Evolutionary conservation across 1,284 basidiomycete species (phyloP), one percentile per base, ranked within the genome.

Genomic region (Ganoderma sp.): DNA sequence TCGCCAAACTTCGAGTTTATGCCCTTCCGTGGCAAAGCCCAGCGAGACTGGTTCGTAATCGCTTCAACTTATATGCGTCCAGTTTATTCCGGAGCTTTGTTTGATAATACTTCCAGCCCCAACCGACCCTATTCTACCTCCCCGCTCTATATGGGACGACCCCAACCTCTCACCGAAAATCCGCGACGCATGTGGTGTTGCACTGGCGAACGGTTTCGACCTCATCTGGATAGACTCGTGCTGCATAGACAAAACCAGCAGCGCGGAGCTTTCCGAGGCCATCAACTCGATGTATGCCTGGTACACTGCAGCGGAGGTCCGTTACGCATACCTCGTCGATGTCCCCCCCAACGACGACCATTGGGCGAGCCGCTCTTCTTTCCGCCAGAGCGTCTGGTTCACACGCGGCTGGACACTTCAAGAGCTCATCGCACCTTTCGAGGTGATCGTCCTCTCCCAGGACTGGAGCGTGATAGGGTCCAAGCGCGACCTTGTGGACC

Each of bases 141-240:
- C 10, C 2, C 15, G 28, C 22, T 39, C 42, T 22, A 34, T 65
- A 14, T 39, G 28, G 42, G 56, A 34, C 9, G 64, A 65, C n/a
- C 56, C 42, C 3, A 9, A 32, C 17, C 56, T 69, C 0, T 63
- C 61, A 17, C 17, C 41, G 14, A 69, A 69, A 41, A 37, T 69
- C 43, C 52, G 54, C 1, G 56, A 45, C 14, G 28, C 59, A n/a
- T 68, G 67, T 41, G 43, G 17, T 1, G 15, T 63, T 19, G 67
- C 68, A 5, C 64, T 48, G 8, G 28, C 34, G 7, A 45, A 52
- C 2, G 64, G 68, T 0, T 64, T 60, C 58, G 17, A 19, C 7
- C 45, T 43, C 17, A 2, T 69, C 61, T 69, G 68, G 68, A 63
- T 66, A n/a, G 68, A 69, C 42, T 61, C 68, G 28, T 69, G 68